phyloP scores from a whole-genome alignment of 2,329 filamentous ascomycete species.

The Paramyrothecium sp. region DNA sequence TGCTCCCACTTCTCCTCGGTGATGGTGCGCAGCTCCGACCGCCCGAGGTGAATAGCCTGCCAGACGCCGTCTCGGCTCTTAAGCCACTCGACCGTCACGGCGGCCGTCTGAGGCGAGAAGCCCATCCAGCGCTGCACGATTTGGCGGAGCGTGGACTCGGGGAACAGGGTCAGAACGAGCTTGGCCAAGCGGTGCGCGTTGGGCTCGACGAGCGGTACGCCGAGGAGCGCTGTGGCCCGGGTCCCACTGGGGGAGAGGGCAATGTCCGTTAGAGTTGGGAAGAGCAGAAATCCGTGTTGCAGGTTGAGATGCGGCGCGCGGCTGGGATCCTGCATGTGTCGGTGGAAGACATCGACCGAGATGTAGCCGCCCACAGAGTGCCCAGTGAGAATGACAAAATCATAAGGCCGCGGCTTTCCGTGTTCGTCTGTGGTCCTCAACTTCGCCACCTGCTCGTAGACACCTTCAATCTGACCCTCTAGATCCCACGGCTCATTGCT shows the following conservation, averaged over 20 bases:
- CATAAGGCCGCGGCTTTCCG: constrained; percentile 38
- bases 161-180: constrained; percentile 39
- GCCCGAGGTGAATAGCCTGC: constrained; percentile 58
- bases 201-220: constrained; percentile 38
- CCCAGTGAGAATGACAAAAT: constrained; percentile 65
- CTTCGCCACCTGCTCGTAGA: constrained; percentile 35
- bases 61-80: constrained; percentile 56
- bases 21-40: constrained; percentile 60
- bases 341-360: constrained; percentile 63
- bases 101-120: constrained; percentile 47
- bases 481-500: constrained; percentile 47
- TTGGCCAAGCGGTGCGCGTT: constrained; percentile 40
- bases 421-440: constrained; percentile 24
- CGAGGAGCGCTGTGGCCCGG: constrained; percentile 35
- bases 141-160: constrained; percentile 36
- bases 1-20: constrained; percentile 58
- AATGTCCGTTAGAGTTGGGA: constrained; percentile 74
- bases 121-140: constrained; percentile 42
- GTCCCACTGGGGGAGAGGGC: constrained; percentile 59
- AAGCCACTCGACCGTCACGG: constrained; percentile 52
- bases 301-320: constrained; percentile 38
- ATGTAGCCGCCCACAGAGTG: constrained; percentile 77
- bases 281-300: constrained; percentile 61
- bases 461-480: constrained; percentile 49
- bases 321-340: constrained; percentile 41